Evolutionary conservation across 306 rosid genomes (phyloP).

Genomic region (Lagenaria siceraria): DNA sequence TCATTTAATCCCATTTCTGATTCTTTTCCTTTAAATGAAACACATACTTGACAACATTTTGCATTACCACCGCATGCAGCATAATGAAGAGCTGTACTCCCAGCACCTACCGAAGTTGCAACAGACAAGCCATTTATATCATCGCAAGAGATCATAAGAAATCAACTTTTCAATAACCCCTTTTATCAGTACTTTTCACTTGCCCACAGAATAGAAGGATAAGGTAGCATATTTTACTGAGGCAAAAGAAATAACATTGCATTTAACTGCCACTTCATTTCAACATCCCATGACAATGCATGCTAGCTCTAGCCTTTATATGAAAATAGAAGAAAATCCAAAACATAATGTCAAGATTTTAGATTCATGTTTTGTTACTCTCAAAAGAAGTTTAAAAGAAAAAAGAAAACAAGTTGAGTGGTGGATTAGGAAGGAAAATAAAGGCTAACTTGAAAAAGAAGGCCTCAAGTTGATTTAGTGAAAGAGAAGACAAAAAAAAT

Average conservation of each 20-base stretch:
- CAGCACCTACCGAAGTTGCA: conserved; percentile 52
- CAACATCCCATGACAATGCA: not conserved
- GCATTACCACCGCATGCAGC: conserved; percentile 98
- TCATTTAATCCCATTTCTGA: not conserved
- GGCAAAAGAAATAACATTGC: not conserved
- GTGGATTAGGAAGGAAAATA: not conserved
- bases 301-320: not conserved
- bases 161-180: not conserved
- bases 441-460: not conserved
- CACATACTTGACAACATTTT: conserved; percentile 79
- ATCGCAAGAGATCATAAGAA: not conserved
- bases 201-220: not conserved
- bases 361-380: not conserved
- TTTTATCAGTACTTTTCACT: not conserved
- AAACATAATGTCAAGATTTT: not conserved
- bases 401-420: not conserved
- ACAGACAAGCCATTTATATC: not conserved
- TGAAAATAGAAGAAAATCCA: not conserved
- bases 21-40: not conserved
- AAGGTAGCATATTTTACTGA: not conserved
- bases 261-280: not conserved
- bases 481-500: not conserved
- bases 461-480: not conserved
- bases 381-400: not conserved
- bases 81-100: conserved; percentile 93